Base-by-base conservation (phyloP, 345 rosid species). In the Gossypium australe region DNA sequence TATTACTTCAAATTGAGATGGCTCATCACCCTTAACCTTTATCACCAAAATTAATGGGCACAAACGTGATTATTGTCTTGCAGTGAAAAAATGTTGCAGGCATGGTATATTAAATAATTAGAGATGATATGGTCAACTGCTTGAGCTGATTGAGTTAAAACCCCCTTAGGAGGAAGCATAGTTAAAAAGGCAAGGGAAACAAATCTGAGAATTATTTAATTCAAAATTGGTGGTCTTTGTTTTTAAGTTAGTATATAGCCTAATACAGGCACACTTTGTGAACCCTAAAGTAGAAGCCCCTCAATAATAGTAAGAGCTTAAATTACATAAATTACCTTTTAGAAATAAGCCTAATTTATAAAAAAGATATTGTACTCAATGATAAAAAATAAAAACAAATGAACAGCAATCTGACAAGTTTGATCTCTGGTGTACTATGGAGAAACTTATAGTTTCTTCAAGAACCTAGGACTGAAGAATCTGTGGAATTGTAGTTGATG, bases 161-260 rank as follows among this genome's bases (percentile, higher is more conserved):
- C 43, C 24, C 56, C 72, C 58, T 16, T 27, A 25, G 45, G 45
- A 70, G 52, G 59, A 70, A 70, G n/a, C 45, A 70, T 8, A 67
- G 34, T 45, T 43, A 24, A 49, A 68, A 68, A 51, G 58, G 17
- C 17, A 3, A 51, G 16, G 71, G 22, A 6, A 6, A 7, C 16
- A 29, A 52, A 13, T 51, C 18, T 29, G 43, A 25, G 11, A 25
- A 68, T 11, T 66, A 18, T 45, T 66, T 43, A 49, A 44, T 20
- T 20, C 24, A 20, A 43, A 44, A 44, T 45, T 66, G 29, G 9
- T 10, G 53, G 12, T 45, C 68, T 63, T 38, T 11, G 11, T 43
- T 44, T 44, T 44, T 10, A 20, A 11, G 44, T 44, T 66, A 11
- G 34, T 20, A 20, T 11, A 66, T 43, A 18, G 16, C 9, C 52